A percentile compares a stretch with the other conserved stretches of the same genome.
Evolutionary conservation across 75 land plant species (phyloP).

Genomic region (Sequoiadendron giganteum): DNA sequence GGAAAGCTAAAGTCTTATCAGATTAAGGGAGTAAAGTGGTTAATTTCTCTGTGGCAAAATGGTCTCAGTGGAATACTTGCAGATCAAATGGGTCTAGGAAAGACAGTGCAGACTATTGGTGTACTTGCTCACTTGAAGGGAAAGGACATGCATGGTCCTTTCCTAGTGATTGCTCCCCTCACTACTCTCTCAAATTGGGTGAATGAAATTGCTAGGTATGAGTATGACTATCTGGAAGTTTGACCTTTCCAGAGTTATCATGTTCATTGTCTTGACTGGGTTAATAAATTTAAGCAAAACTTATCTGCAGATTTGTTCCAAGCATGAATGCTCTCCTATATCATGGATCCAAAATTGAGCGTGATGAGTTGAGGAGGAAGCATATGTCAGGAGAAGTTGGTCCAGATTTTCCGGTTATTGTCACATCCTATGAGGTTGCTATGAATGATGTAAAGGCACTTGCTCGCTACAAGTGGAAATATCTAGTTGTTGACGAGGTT

Average conservation of each 20-base stretch:
- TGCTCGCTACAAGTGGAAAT: constrained; percentile 78
- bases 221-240: neutral
- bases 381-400: constrained; percentile 62
- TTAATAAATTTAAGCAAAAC: neutral
- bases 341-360: constrained; percentile 75
- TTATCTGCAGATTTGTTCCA: constrained; percentile 65
- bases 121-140: constrained; percentile 92
- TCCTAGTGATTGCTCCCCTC: constrained; percentile 81
- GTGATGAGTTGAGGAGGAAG: constrained; percentile 54
- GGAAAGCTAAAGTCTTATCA: constrained; percentile 90
- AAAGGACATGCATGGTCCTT: constrained; percentile 85
- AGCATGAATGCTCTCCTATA: constrained; percentile 75
- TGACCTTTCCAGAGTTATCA: neutral
- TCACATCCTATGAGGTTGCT: constrained; percentile 91
- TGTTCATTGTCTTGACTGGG: neutral
- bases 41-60: constrained; percentile 96
- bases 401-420: constrained; percentile 73
- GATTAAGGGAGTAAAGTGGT: constrained; percentile 94
- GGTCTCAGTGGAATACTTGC: constrained; percentile 97
- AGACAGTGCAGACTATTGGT: constrained; percentile 94
- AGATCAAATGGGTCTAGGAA: constrained; percentile 99
- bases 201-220: constrained; percentile 51
- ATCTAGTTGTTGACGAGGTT: constrained; percentile 95
- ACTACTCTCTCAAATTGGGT: constrained; percentile 94
- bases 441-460: constrained; percentile 57